Base-by-base conservation (phyloP, 768 basidiomycete genomes). In the Porpolomopsis calyptriformis region DNA sequence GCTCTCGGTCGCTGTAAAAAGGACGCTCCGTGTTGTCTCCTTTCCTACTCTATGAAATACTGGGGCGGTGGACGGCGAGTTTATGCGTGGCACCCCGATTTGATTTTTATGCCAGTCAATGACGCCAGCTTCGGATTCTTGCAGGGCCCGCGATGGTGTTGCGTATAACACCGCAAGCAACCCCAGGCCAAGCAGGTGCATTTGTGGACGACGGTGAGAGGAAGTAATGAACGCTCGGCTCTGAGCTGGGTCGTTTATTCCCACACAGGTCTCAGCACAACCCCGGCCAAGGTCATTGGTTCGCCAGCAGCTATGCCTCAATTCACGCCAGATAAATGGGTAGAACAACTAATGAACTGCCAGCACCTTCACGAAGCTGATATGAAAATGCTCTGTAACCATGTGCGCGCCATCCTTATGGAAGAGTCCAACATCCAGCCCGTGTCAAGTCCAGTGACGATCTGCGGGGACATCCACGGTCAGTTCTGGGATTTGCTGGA, bases 401-500 rank as follows among this genome's bases (percentile, higher is more conserved):
- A 82, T 49, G 92, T 97, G 18, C 80, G 89, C 42, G 76, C 82
- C 40, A 82, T 93, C 40, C 75, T 96, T 29, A 82, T 97, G 61
- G 94, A 99, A 62, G 94, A 99, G 62, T 91, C 85, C 46, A 99
- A 98, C 60, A 93, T 98, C 47, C 92, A 97, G 59, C 93, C 93
- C 25, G 89, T 99, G 44, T 86, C 87, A 26, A 86, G 79, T 52
- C 94, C 94, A 1, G 94, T 97, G 29, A 97, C 94, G 24, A 85
- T 90, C 53, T 89, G 87, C 58, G 93, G 93, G 24, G 93, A 97
- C 60, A 94, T 98, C 43, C 93, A 98, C 56, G 93, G 93, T 20
- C 94, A 98, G 61, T 96, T 96, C 65, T 98, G 91, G 84, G 94
- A 98, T 59, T 69, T 98, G 39, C 72, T 94, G 26, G 92, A 99